Evolutionary conservation across 176 grass and related monocot species (phyloP).

Genomic region (Avena insularis): DNA sequence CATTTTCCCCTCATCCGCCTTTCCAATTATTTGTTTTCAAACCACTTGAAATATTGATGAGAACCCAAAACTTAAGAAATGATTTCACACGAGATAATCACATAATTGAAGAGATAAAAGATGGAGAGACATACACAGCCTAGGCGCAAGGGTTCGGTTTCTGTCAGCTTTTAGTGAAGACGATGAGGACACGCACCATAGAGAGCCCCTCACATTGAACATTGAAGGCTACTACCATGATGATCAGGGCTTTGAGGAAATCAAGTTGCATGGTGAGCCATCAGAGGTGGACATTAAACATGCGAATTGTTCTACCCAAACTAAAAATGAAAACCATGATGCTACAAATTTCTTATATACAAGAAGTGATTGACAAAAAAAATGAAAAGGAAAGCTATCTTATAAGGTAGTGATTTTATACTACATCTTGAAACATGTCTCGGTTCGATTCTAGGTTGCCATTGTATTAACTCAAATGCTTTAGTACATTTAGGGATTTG

Average conservation of each 20-base stretch:
- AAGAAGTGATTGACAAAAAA: conserved; percentile 12
- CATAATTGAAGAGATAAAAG: no score
- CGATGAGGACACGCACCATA: neutral
- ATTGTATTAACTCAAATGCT: no score
- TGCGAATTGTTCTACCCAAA: conserved; percentile 13
- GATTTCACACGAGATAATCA: no score
- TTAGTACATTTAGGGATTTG: neutral
- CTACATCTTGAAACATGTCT: conserved; percentile 10
- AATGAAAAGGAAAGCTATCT: conserved; percentile 28
- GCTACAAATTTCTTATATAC: conserved; percentile 43
- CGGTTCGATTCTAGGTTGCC: conserved; percentile 31
- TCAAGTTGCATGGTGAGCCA: conserved; percentile 31
- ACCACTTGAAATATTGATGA: no score
- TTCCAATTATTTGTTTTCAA: no score
- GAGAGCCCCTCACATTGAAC: conserved; percentile 10
- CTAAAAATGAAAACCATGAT: conserved; percentile 32
- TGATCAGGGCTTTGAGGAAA: conserved; percentile 42
- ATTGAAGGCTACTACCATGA: neutral
- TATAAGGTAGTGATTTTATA: neutral
- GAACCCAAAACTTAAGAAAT: no score
- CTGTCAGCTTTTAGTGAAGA: conserved; percentile 47
- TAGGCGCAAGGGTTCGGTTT: no score
- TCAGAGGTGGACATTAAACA: conserved; percentile 48
- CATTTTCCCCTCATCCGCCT: no score
- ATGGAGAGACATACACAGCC: no score